A percentile compares a stretch with the other conserved stretches of the same genome.
These are phyloP conservation scores for Tuber magnatum DNA, from an alignment of 495 filamentous ascomycete species.

Conservation along the genomic window DNA sequence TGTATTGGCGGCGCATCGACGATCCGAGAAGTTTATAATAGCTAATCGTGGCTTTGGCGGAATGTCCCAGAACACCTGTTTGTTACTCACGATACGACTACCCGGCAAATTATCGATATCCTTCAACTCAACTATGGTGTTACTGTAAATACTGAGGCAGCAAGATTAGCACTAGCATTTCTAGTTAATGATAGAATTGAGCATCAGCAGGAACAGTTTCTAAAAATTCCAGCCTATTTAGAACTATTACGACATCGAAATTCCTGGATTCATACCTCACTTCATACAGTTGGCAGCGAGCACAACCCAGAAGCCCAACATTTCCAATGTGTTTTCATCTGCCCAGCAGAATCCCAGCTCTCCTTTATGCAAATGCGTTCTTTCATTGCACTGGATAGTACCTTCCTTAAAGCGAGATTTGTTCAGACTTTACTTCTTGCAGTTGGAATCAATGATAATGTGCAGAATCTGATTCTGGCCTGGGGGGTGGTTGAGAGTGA, in stretches of 20 bases:
- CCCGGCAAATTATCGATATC: slow-evolving; percentile 6
- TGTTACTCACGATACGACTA: neutral
- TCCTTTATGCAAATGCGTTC: slow-evolving; percentile 12
- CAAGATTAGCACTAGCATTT: neutral
- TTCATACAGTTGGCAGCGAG: slow-evolving; percentile 5
- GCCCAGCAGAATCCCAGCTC: slow-evolving; percentile 5
- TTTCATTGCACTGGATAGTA: slow-evolving; percentile 14
- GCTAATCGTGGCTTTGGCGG: too few relatives aligned
- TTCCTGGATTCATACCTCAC: neutral
- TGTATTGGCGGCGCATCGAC: too few relatives aligned
- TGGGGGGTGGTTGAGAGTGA: slow-evolving; percentile 25
- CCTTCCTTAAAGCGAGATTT: slow-evolving; percentile 21
- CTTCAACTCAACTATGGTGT: slow-evolving; percentile 11
- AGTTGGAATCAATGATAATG: slow-evolving; percentile 19
- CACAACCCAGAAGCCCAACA: neutral
- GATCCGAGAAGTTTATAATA: too few relatives aligned
- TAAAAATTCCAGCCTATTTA: slow-evolving; percentile 16
- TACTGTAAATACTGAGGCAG: neutral
- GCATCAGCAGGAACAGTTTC: slow-evolving; percentile 14
- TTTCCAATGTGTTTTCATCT: slow-evolving; percentile 20
- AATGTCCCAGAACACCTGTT: too few relatives aligned
- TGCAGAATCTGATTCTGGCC: slow-evolving; percentile 7
- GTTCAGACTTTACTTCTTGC: slow-evolving; percentile 13
- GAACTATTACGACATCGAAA: slow-evolving; percentile 7
- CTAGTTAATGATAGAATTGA: slow-evolving; percentile 9